These are phyloP conservation scores for Globisporangium canariense DNA, from an alignment of 352 stramenopile genomes.

Conservation along the genomic window DNA sequence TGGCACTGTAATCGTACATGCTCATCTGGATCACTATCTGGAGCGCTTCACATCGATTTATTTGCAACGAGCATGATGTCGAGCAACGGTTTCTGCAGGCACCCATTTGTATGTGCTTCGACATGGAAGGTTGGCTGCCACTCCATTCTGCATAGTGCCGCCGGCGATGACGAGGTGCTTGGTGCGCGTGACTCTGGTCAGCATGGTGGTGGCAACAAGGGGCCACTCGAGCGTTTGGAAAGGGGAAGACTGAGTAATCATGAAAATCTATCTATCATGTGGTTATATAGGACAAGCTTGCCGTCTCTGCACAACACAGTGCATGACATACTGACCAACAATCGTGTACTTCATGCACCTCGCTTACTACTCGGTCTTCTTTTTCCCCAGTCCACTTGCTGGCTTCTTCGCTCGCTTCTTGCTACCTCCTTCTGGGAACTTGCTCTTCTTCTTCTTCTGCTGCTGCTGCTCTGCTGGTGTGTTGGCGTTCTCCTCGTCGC, in stretches of 20 bases:
- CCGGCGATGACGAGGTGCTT: conserved; percentile 26
- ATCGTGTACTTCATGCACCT: not conserved
- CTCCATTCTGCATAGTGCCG: conserved; percentile 1
- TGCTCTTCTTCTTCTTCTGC: conserved; percentile 14
- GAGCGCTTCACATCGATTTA: too few relatives aligned
- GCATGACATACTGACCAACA: not conserved
- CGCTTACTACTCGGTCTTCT: conserved; percentile 5
- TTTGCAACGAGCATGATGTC: too few relatives aligned
- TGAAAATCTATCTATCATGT: not conserved
- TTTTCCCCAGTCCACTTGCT: not conserved
- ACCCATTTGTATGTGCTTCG: too few relatives aligned
- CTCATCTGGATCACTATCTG: too few relatives aligned
- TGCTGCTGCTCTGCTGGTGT: not conserved
- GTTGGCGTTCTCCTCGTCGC: not conserved
- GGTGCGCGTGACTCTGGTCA: conserved; percentile 24
- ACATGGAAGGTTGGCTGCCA: too few relatives aligned
- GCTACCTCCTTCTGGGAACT: conserved; percentile 8
- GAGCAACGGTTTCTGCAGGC: too few relatives aligned
- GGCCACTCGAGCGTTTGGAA: conserved; percentile 26
- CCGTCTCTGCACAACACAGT: not conserved
- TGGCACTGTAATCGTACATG: too few relatives aligned
- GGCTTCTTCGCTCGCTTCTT: conserved; percentile 3
- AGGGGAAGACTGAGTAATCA: conserved; percentile 4
- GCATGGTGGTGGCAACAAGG: conserved; percentile 26
- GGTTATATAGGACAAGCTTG: not conserved